Base-by-base conservation (phyloP, 306 rosid genomes). In the Ormosia emarginata region DNA sequence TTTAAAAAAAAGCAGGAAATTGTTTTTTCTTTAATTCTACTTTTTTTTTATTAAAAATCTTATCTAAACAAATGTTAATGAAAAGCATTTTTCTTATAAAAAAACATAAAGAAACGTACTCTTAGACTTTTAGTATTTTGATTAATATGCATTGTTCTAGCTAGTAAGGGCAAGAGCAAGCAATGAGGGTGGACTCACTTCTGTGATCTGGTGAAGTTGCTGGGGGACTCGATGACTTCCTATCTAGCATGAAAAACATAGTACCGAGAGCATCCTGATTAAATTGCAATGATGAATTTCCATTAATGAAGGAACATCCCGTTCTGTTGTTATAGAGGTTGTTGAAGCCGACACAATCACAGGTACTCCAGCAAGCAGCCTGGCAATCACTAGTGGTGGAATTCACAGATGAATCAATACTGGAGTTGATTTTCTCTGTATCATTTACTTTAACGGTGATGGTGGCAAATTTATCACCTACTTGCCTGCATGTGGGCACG, bases 311-410 rank as follows among this genome's bases (percentile, higher is more conserved):
- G 6, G 14, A n/a, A 6, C 82, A 78, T 55, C 82, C 67, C 6
- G 76, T 79, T 4, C 13, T n/a, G 55, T 67, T 67, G 7, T 2
- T 18, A 55, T 39, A 5, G 6, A 14, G 7, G 39, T 5, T 52
- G 4, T 2, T 41, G 55, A 79, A 40, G 8, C 67, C 76, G 14
- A 43, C 3, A 67, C 82, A 79, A 10, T n/a, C 53, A 79, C 82
- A 79, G 7, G 55, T 33, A 4, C 7, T 58, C 76, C 47, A 53
- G 17, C 82, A 79, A 40, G 52, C 13, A 36, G 43, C 13, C 65
- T 29, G 8, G 66, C 66, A 30, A 29, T 59, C 39, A 29, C n/a
- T 37, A 14, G 10, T 15, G 13, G 47, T 41, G 14, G 44, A 57
- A 44, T 61, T 57, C 11, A 47, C 15, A 32, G 11, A 7, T 3